These are phyloP conservation scores for Nicotiana paniculata DNA, from an alignment of 257 asterid species.

Conservation along the genomic window DNA sequence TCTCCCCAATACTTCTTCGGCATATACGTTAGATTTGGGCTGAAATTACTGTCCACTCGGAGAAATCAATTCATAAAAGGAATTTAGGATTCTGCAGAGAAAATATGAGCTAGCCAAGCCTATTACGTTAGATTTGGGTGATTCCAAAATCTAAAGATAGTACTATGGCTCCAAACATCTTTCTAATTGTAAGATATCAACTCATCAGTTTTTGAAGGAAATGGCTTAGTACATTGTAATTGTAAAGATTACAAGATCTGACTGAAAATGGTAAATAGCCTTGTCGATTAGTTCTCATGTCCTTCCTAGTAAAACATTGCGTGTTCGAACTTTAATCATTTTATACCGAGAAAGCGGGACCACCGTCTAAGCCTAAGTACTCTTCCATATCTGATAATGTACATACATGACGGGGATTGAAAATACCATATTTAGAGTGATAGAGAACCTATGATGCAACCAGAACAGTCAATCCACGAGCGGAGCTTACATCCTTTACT, in stretches of 20 bases:
- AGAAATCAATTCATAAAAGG: neutral
- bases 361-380: neutral
- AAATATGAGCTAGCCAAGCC: neutral
- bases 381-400: neutral
- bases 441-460: conserved; percentile 5
- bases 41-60: neutral
- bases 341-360: neutral
- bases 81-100: neutral
- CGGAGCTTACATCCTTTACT: neutral
- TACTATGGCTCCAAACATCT: neutral
- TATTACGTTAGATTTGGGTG: neutral
- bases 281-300: neutral
- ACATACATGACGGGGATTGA: neutral
- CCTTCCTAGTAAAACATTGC: neutral
- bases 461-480: neutral
- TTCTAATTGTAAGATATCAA: neutral
- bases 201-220: neutral
- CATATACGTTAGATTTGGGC: neutral
- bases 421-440: neutral
- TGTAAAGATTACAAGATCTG: neutral
- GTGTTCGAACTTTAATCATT: neutral
- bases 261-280: neutral
- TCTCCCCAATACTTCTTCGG: too few species aligned
- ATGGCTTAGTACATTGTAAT: neutral
- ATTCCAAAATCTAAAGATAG: neutral